A percentile compares a stretch with the other conserved stretches of the same genome.
Evolutionary conservation across 768 basidiomycete species (phyloP).

Genomic region (Amanita rubescens): DNA sequence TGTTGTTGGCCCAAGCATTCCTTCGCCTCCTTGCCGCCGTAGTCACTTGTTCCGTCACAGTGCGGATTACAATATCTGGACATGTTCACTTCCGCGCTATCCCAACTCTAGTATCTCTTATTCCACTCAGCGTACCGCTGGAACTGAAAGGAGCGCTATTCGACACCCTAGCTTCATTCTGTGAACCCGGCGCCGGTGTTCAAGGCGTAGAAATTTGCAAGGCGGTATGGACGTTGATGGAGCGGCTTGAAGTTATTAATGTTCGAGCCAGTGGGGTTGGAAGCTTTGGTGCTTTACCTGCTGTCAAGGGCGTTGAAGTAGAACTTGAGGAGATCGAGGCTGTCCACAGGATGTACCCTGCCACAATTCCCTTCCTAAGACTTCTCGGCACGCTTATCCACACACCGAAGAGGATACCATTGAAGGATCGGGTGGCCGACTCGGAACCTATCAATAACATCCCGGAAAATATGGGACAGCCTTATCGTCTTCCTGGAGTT

Average conservation of each 20-base stretch:
- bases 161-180: constrained; percentile 75
- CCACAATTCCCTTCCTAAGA: constrained; percentile 82
- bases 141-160: constrained; percentile 86
- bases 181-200: constrained; percentile 67
- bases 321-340: constrained; percentile 88
- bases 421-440: constrained; percentile 52
- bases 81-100: constrained; percentile 78
- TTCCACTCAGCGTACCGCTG: constrained; percentile 78
- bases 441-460: constrained; percentile 63
- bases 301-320: constrained; percentile 73
- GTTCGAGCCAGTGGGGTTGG: constrained; percentile 40
- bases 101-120: constrained; percentile 68
- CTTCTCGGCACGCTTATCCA: constrained; percentile 81
- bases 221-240: constrained; percentile 79
- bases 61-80: constrained; percentile 68
- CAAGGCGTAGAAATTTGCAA: constrained; percentile 75
- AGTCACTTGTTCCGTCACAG: constrained; percentile 65
- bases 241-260: constrained; percentile 77
- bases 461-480: constrained; percentile 73
- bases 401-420: constrained; percentile 64
- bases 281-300: constrained; percentile 39
- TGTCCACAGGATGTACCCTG: constrained; percentile 70
- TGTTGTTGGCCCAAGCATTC: constrained; percentile 74
- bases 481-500: constrained; percentile 74
- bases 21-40: constrained; percentile 73